A percentile compares a stretch with the other conserved stretches of the same genome.
Evolutionary conservation across 2,329 filamentous ascomycete species (phyloP).

Genomic region (Beauveria scarabaeidicola): DNA sequence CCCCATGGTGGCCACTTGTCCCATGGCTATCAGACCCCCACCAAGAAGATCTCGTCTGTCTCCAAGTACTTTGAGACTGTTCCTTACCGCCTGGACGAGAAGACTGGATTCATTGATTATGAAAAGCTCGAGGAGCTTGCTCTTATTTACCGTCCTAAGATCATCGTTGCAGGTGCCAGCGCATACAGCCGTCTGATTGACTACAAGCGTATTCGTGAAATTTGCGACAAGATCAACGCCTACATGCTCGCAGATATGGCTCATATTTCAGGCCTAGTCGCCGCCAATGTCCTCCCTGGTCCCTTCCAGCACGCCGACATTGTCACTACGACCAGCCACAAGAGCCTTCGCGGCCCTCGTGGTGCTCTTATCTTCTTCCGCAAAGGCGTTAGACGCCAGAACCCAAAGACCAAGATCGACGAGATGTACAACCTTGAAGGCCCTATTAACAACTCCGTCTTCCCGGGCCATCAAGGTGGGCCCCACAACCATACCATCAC

Average conservation of each 20-base stretch:
- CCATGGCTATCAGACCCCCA: conserved; percentile 93
- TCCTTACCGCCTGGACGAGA: conserved; percentile 84
- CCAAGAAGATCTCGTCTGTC: conserved; percentile 92
- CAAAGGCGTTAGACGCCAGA: conserved; percentile 75
- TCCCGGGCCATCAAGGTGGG: conserved; percentile 95
- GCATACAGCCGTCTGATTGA: conserved; percentile 95
- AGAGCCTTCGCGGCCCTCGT: conserved; percentile 87
- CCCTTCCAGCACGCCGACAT: conserved; percentile 88
- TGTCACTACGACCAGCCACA: conserved; percentile 97
- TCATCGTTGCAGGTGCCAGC: conserved; percentile 88
- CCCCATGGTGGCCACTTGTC: conserved; percentile 94
- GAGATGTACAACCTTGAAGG: conserved; percentile 83
- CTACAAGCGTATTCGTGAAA: conserved; percentile 84
- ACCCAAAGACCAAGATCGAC: conserved; percentile 79
- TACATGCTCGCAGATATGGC: conserved; percentile 96
- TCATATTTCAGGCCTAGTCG: conserved; percentile 90
- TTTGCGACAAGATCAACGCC: conserved; percentile 82
- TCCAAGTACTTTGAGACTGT: conserved; percentile 99
- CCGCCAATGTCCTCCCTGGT: conserved; percentile 81
- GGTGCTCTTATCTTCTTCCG: conserved; percentile 99
- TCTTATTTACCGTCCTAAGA: conserved; percentile 84
- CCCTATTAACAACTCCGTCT: conserved; percentile 93
- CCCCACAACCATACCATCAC: conserved; percentile 99
- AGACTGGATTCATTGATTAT: conserved; percentile 93
- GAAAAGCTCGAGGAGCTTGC: conserved; percentile 82